Percentiles rank a stretch among this genome's conserved stretches.
phyloP scores from a whole-genome alignment of 2,329 filamentous ascomycete species.

The Simplicillium sp. region DNA sequence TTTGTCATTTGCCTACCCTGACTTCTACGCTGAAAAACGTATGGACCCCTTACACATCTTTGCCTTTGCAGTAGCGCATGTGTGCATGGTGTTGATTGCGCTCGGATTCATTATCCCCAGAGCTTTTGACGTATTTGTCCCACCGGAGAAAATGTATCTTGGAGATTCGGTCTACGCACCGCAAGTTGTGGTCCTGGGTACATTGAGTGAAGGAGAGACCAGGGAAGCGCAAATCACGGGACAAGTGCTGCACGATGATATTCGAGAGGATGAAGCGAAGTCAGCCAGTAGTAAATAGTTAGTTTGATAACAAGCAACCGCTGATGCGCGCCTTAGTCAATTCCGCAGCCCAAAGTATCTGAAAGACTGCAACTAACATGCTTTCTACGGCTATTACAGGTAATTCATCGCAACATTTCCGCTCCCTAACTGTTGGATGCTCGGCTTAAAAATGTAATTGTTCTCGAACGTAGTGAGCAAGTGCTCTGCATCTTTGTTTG shows the following conservation, averaged over 20 bases:
- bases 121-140: conserved; percentile 36
- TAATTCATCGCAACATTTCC: no score
- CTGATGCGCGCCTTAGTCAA: no score
- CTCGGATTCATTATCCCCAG: conserved; percentile 34
- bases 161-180: conserved; percentile 3
- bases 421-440: no score
- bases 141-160: conserved; percentile 13
- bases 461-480: no score
- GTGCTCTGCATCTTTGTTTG: no score
- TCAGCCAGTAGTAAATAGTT: no score
- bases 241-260: background rate
- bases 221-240: background rate
- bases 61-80: conserved; percentile 28
- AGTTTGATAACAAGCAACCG: no score
- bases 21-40: conserved; percentile 22
- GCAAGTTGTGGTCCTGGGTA: conserved; percentile 3
- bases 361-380: no score
- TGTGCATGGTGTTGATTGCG: conserved; percentile 29
- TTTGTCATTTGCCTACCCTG: conserved; percentile 34
- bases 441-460: no score
- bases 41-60: conserved; percentile 31
- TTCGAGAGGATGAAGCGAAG: background rate
- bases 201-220: background rate
- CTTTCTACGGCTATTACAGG: no score
- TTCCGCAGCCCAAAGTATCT: no score